These are phyloP conservation scores for Diutina neorugosa DNA, from an alignment of 1,139 yeast species.

Conservation along the genomic window DNA sequence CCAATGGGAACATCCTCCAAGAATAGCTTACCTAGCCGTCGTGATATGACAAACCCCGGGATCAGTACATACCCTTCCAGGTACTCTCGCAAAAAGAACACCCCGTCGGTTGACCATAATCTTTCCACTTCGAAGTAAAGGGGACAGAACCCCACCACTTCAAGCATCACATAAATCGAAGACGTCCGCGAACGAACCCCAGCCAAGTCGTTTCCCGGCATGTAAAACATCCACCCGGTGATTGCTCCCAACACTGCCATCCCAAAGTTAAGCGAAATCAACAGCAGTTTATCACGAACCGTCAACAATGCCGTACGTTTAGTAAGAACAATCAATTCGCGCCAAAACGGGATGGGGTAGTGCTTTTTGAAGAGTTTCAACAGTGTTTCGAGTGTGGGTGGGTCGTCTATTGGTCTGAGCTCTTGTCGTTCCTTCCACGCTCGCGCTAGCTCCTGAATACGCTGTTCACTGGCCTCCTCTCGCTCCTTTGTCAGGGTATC, in stretches of 20 bases:
- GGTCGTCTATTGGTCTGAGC: constrained; percentile 5
- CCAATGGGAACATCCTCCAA: constrained; percentile 1
- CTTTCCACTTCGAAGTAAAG: neutral
- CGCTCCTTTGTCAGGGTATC: constrained; percentile 37
- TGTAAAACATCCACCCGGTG: constrained; percentile 2
- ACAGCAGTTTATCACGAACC: neutral
- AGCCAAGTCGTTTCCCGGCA: neutral
- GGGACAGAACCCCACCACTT: constrained; percentile 3
- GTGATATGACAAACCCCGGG: neutral
- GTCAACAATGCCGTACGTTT: constrained; percentile 10
- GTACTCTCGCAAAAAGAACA: neutral
- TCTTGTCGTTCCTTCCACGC: constrained; percentile 32
- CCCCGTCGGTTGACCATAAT: constrained; percentile 1
- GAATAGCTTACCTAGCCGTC: neutral
- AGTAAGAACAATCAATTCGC: constrained; percentile 43
- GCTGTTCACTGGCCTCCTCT: constrained; percentile 29
- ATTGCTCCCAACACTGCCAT: neutral
- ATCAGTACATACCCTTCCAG: constrained; percentile 1
- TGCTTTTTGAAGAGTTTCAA: constrained; percentile 13
- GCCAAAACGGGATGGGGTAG: constrained; percentile 18
- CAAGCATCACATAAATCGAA: neutral
- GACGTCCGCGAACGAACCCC: neutral
- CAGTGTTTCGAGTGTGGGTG: constrained; percentile 13
- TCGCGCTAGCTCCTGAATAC: constrained; percentile 34
- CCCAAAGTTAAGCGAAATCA: neutral